These are phyloP conservation scores for Austroboletus eburneus DNA, from an alignment of 768 basidiomycete species.

Conservation along the genomic window DNA sequence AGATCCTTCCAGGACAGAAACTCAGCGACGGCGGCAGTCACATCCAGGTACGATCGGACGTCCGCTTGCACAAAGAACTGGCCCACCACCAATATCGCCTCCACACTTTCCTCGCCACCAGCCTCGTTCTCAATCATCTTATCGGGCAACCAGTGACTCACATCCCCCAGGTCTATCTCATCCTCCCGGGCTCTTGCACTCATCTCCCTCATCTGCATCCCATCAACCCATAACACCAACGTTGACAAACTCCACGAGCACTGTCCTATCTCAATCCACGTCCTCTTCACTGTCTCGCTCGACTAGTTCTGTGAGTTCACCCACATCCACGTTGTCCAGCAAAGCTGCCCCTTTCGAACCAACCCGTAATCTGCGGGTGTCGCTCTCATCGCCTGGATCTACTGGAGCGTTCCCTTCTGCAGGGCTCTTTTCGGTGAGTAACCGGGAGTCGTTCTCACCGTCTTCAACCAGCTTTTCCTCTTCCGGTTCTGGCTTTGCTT, in stretches of 20 bases:
- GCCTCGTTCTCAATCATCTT: constrained; percentile 21
- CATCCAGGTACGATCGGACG: constrained; percentile 30
- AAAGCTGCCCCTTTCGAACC: constrained; percentile 56
- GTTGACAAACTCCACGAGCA: constrained; percentile 13
- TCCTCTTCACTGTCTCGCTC: constrained; percentile 27
- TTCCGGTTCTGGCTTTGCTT: constrained; percentile 9
- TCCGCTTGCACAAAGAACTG: constrained; percentile 12
- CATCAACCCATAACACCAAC: constrained; percentile 7
- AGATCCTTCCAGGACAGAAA: constrained; percentile 16
- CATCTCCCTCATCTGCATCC: constrained; percentile 15
- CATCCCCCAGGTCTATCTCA: constrained; percentile 16
- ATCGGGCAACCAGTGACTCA: constrained; percentile 19
- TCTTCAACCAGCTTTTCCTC: constrained; percentile 12
- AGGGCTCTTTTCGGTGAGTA: constrained; percentile 9
- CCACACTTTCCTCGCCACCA: constrained; percentile 26
- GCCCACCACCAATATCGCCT: constrained; percentile 23
- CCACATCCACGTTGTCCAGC: constrained; percentile 48
- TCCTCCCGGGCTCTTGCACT: constrained; percentile 9
- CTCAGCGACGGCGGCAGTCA: constrained; percentile 22
- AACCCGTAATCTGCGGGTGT: constrained; percentile 24
- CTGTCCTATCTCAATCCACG: constrained; percentile 17
- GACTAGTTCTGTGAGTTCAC: constrained; percentile 28
- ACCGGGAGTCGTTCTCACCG: constrained; percentile 17
- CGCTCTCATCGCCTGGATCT: constrained; percentile 19
- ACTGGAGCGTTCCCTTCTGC: constrained; percentile 13